Conservation (phyloP, 306 rosid species). For the Malus asiatica region DNA sequence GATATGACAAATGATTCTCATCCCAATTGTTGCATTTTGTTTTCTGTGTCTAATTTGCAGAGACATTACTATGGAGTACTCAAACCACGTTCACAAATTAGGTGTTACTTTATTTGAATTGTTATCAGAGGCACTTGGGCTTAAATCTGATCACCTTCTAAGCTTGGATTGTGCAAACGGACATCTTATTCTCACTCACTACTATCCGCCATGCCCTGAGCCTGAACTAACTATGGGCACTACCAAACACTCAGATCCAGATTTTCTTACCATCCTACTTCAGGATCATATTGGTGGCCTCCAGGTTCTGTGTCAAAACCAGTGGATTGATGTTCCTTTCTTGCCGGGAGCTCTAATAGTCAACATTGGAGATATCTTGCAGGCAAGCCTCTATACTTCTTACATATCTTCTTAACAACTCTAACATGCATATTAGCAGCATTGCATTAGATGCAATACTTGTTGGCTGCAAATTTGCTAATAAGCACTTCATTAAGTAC, state of each 20-base stretch:
- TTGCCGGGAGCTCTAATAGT: slow-evolving; percentile 16
- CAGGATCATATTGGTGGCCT: slow-evolving; percentile 44
- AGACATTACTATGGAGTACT: slow-evolving; percentile 8
- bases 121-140: slow-evolving; percentile 37
- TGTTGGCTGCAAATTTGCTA: no score
- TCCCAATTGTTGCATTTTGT: not conserved
- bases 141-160: slow-evolving; percentile 5
- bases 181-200: slow-evolving; percentile 6
- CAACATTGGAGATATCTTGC: slow-evolving; percentile 29
- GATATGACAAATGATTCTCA: not conserved
- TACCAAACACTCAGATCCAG: slow-evolving; percentile 15
- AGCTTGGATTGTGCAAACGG: slow-evolving; percentile 25
- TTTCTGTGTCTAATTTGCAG: not conserved
- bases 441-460: not conserved
- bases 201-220: slow-evolving; percentile 39
- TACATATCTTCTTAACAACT: not conserved
- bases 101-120: slow-evolving; percentile 27
- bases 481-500: no score
- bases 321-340: slow-evolving; percentile 30
- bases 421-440: not conserved
- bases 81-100: slow-evolving; percentile 13
- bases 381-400: slow-evolving; percentile 8
- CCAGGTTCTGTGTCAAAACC: slow-evolving; percentile 11
- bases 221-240: slow-evolving; percentile 29
- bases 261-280: slow-evolving; percentile 29